These are phyloP conservation scores for Geotrichum citri-aurantii DNA, from an alignment of 1,139 yeast species.

Conservation along the genomic window DNA sequence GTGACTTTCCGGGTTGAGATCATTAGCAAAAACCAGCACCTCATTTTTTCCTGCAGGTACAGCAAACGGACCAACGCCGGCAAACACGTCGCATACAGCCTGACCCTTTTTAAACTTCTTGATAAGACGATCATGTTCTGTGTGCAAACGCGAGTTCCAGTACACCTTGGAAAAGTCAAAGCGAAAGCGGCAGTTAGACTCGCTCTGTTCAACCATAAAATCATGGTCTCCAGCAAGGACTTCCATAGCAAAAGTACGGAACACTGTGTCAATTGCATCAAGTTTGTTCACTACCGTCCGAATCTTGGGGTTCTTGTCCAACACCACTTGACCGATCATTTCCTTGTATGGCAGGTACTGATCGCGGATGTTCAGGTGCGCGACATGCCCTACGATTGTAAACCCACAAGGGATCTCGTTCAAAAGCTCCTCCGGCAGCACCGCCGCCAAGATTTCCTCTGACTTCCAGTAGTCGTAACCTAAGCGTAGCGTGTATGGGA, in stretches of 20 bases:
- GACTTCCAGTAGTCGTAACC: conserved; percentile 81
- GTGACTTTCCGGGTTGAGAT: conserved; percentile 82
- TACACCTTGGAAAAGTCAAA: conserved; percentile 92
- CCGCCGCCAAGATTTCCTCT: conserved; percentile 76
- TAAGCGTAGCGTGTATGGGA: conserved; percentile 52
- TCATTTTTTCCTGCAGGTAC: conserved; percentile 89
- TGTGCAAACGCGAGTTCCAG: conserved; percentile 93
- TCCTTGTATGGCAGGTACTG: conserved; percentile 78
- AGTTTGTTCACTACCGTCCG: conserved; percentile 93
- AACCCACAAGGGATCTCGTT: conserved; percentile 85
- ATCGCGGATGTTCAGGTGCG: conserved; percentile 80
- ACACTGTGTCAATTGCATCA: conserved; percentile 78
- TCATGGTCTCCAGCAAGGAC: conserved; percentile 74
- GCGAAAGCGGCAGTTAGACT: conserved; percentile 76
- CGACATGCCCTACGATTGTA: conserved; percentile 92
- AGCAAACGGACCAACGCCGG: conserved; percentile 98
- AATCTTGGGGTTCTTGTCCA: conserved; percentile 78
- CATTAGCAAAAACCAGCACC: conserved; percentile 82
- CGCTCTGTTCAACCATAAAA: conserved; percentile 78
- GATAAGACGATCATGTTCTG: conserved; percentile 86
- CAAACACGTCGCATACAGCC: conserved; percentile 91
- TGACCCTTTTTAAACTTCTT: conserved; percentile 50
- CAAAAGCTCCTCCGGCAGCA: conserved; percentile 64
- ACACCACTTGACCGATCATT: conserved; percentile 81
- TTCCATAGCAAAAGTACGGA: conserved; percentile 90